phyloP scores from a whole-genome alignment of 129 eudicot species.

The Artemisia tridentata region DNA sequence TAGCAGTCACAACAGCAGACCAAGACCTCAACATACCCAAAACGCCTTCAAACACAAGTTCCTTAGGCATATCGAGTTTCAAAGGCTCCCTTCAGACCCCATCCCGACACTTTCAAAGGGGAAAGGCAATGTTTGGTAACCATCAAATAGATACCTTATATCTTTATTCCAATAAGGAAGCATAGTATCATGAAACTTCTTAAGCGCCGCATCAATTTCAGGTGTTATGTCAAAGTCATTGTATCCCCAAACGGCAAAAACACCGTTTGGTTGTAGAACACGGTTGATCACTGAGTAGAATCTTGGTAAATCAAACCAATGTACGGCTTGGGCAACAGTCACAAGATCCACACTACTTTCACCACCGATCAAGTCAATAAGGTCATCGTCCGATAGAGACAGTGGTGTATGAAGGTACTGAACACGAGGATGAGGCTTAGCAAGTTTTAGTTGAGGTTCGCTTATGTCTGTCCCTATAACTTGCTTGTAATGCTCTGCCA shows the following conservation, averaged over 20 bases:
- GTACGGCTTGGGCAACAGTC: constrained; percentile 63
- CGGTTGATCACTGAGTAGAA: constrained; percentile 45
- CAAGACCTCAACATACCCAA: too few relatives aligned
- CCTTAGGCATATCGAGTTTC: too few relatives aligned
- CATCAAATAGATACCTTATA: constrained; percentile 33
- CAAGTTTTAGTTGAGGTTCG: constrained; percentile 43
- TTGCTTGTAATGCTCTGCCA: constrained; percentile 52
- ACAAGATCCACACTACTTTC: constrained; percentile 48
- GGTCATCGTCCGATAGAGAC: too few relatives aligned
- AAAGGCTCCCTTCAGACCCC: too few relatives aligned
- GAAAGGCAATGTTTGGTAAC: constrained; percentile 43
- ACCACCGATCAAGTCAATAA: constrained; percentile 1
- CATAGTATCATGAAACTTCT: constrained; percentile 30
- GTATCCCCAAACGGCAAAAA: constrained; percentile 60
- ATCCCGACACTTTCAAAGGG: constrained; percentile 46
- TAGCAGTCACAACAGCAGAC: too few relatives aligned
- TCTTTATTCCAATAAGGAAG: constrained; percentile 50
- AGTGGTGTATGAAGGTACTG: too few relatives aligned
- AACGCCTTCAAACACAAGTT: too few relatives aligned
- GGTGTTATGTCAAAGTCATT: constrained; percentile 37
- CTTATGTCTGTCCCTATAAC: constrained; percentile 60
- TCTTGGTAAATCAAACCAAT: constrained; percentile 63
- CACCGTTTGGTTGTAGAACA: constrained; percentile 39
- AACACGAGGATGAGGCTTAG: constrained; percentile 13
- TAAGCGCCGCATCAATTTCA: constrained; percentile 37